Evolutionary conservation across 2,329 filamentous ascomycete species (phyloP), one percentile per base, ranked within the genome.

Genomic region (Epichloe amarillans): DNA sequence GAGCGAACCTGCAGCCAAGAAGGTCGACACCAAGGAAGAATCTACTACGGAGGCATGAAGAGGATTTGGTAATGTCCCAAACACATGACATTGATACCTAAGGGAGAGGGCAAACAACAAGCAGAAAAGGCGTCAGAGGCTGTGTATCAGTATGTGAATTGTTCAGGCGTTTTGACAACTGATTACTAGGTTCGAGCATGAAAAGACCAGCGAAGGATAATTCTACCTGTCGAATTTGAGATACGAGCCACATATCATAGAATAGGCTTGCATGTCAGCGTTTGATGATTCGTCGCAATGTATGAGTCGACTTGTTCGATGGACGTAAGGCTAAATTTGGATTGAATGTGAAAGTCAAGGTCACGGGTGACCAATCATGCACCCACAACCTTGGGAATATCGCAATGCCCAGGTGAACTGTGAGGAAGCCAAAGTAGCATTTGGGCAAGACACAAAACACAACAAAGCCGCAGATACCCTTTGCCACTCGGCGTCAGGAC

Each of bases 401-500:
- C 7, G 26, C 7, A 26, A 26, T 26, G 26, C 7, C 26, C 26
- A 26, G 26, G 26, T 26, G 26, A 26, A 26, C 7, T 26, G 26
- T 26, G 26, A 26, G 7, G 7, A 26, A 26, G 7, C 77, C 17
- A 17, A 17, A 17, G 17, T 17, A 17, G 17, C 17, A 17, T 17
- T 17, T 17, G 17, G 17, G 17, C 17, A 17, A 17, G 17, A 17
- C 17, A 17, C 17, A 17, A 17, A 17, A 17, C 17, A 17, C 17
- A 17, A 17, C 17, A 17, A 17, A 17, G 17, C 1, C 17, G 17
- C 57, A 71, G 5, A 63, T 74, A 12, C 84, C 80, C 62, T 74
- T 76, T 23, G 71, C 80, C 7, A 60, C 77, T 80, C 4, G 78
- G 79, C 60, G 80, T 82, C 54, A 82, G 80, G 57, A 70, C 80